These are phyloP conservation scores for Sarcodon sp. DNA, from an alignment of 768 basidiomycete species.

Conservation along the genomic window DNA sequence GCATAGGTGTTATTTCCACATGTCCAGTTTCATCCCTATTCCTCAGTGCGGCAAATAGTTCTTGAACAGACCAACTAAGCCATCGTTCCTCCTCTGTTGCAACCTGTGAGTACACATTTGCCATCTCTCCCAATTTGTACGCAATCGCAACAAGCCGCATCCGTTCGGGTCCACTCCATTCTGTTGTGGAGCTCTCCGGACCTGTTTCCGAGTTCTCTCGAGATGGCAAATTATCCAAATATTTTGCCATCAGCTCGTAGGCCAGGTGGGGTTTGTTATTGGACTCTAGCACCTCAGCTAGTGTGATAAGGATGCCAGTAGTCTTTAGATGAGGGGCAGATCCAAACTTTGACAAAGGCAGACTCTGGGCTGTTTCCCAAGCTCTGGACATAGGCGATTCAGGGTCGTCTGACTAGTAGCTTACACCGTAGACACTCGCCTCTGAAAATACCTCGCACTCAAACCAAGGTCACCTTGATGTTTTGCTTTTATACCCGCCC, in stretches of 20 bases:
- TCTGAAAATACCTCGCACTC: slow-evolving; percentile 37
- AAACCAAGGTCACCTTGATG: slow-evolving; percentile 38
- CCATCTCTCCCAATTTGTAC: slow-evolving; percentile 31
- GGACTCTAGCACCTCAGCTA: slow-evolving; percentile 43
- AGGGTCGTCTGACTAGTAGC: neutral
- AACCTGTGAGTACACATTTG: slow-evolving; percentile 18
- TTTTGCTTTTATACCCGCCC: slow-evolving; percentile 51
- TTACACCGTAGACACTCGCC: slow-evolving; percentile 23
- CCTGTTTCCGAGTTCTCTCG: slow-evolving; percentile 8
- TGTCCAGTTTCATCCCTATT: slow-evolving; percentile 13
- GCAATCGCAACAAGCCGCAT: slow-evolving; percentile 31
- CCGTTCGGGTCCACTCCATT: slow-evolving; percentile 19
- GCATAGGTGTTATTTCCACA: slow-evolving; percentile 4
- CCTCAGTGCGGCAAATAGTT: slow-evolving; percentile 24
- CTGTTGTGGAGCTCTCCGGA: neutral
- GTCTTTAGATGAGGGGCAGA: slow-evolving; percentile 48
- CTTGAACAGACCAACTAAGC: slow-evolving; percentile 30
- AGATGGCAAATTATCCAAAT: slow-evolving; percentile 2
- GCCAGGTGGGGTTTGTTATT: slow-evolving; percentile 18
- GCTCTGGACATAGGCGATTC: slow-evolving; percentile 26
- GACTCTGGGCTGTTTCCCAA: slow-evolving; percentile 35
- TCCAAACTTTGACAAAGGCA: slow-evolving; percentile 23
- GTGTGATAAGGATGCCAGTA: slow-evolving; percentile 50
- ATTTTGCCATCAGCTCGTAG: slow-evolving; percentile 14
- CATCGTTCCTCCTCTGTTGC: slow-evolving; percentile 27